Percentiles rank a stretch among this genome's conserved stretches.
phyloP scores from a whole-genome alignment of 495 filamentous ascomycete genomes.

The Xanthoparmelia taractica region DNA sequence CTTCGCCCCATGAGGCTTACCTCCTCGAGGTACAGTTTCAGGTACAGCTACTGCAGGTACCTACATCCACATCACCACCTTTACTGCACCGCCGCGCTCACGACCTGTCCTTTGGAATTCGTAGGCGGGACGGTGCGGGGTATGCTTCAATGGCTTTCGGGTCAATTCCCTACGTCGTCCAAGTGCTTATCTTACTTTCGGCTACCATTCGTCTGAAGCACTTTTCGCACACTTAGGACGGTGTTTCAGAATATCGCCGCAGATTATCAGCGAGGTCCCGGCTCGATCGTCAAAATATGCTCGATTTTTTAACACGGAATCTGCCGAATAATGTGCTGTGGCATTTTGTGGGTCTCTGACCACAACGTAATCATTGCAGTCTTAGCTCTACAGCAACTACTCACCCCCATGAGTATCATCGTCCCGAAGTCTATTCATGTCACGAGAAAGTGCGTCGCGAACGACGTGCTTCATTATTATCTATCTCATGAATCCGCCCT shows the following conservation, averaged over 20 bases:
- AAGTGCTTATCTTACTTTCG: background rate
- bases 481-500: constrained; percentile 8
- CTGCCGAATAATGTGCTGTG: background rate
- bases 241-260: background rate
- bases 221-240: background rate
- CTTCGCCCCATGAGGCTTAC: constrained; percentile 1
- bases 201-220: background rate
- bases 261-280: background rate
- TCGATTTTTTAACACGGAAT: background rate
- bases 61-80: background rate
- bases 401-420: background rate
- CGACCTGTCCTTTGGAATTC: background rate
- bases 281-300: background rate
- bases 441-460: background rate
- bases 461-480: constrained; percentile 12
- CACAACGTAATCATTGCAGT: background rate
- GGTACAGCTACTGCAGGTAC: constrained; percentile 4
- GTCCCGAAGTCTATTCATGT: background rate
- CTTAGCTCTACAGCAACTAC: background rate
- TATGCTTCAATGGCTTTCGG: background rate
- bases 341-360: background rate
- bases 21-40: background rate
- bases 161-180: background rate
- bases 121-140: background rate
- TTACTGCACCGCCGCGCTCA: background rate